phyloP scores from a whole-genome alignment of 495 filamentous ascomycete species.

The Pyronema domesticum region DNA sequence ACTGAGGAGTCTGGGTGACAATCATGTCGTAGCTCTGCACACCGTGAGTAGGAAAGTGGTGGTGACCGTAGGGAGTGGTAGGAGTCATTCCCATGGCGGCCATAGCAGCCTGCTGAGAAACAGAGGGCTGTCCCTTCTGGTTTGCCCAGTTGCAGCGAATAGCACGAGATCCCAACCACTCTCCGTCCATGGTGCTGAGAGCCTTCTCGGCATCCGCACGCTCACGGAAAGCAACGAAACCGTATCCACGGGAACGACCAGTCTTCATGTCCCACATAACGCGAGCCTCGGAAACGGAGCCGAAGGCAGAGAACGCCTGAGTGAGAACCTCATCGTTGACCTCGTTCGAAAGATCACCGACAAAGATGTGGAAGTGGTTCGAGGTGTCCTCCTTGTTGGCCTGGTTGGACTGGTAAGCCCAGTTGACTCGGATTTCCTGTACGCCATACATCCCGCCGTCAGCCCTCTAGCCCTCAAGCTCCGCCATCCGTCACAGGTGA shows the following conservation, averaged over 20 bases:
- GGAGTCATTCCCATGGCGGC: slow-evolving; percentile 97
- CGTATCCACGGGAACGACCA: slow-evolving; percentile 88
- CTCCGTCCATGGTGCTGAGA: slow-evolving; percentile 91
- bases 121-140: slow-evolving; percentile 97
- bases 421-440: slow-evolving; percentile 98
- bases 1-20: slow-evolving; percentile 84
- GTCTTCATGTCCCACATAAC: slow-evolving; percentile 99
- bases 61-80: slow-evolving; percentile 87
- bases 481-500: neutral
- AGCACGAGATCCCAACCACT: slow-evolving; percentile 96
- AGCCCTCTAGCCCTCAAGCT: neutral
- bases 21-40: slow-evolving; percentile 98
- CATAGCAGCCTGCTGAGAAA: slow-evolving; percentile 94
- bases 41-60: slow-evolving; percentile 94
- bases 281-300: slow-evolving; percentile 90
- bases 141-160: slow-evolving; percentile 99
- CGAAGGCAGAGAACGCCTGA: slow-evolving; percentile 94
- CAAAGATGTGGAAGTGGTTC: slow-evolving; percentile 97
- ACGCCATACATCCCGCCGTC: neutral
- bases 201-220: slow-evolving; percentile 90
- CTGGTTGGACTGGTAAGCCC: slow-evolving; percentile 96
- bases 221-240: slow-evolving; percentile 95
- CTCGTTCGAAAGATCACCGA: slow-evolving; percentile 95
- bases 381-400: slow-evolving; percentile 94
- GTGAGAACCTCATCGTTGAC: slow-evolving; percentile 92